Evolutionary conservation across 2,329 filamentous ascomycete species (phyloP), one percentile per base, ranked within the genome.

Genomic region (Ophiostoma pallidulum): DNA sequence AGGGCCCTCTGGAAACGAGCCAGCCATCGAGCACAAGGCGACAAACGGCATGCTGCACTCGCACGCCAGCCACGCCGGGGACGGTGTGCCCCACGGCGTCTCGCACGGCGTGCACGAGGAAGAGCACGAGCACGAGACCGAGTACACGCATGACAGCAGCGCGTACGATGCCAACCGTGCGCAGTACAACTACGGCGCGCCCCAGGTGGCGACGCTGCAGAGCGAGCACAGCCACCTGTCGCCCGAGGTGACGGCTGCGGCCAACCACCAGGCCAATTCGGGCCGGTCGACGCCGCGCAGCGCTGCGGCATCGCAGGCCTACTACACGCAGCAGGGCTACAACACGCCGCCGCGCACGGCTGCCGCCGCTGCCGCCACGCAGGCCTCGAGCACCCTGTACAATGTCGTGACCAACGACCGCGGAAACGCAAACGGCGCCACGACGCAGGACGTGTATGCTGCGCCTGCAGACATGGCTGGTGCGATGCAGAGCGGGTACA

Each of bases 241-340:
- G 14, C 78, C 86, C 5, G 88, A 94, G 54, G 84, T 96, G 74
- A 82, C 83, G 2, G 84, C 84, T 14, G 92, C 89, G 41, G 87
- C 86, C 8, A 75, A 69, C 51, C 86, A 92, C 61, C 85, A 87
- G 59, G 83, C 84, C 49, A 79, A 80, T 19, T 91, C 88, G 26
- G 89, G 88, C 29, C 81, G 88, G 52, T 87, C 88, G 31, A 95
- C 89, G 18, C 89, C 90, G 10, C 80, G 90, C 56, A 94, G 86
- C 1, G 78, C 87, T 4, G 74, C 79, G 9, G 75, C 82, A 0
- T 75, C 83, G 1, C 73, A 86, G 56, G 71, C 80, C 2, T 87
- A 89, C 64, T 96, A 94, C 66, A 64, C 75, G 6, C 77, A 77
- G 51, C 72, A 73, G 62, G 82, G 82, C 22, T 94, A 94, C 67